Evolutionary conservation across 2,329 filamentous ascomycete genomes (phyloP), one percentile per base, ranked within the genome.

Genomic region (Coccinonectria pachysandricola): DNA sequence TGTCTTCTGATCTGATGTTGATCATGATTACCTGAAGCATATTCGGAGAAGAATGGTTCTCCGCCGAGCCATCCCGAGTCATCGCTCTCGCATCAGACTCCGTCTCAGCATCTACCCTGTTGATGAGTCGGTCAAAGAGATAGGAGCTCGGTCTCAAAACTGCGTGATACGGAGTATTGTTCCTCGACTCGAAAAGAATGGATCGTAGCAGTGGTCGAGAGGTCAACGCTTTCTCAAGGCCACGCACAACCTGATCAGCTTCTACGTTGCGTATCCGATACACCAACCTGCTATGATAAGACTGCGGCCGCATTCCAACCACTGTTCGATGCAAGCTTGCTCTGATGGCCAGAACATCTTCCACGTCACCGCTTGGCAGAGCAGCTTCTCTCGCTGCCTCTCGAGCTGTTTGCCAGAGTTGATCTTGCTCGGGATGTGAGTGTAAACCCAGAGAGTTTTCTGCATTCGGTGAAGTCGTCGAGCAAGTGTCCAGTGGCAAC

Each of bases 221-320:
- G 3, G 28, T 12, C 12, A 57, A 30, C 2, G 43, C 46, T 16
- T 32, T 42, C 24, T 50, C 39, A 7, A 56, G 20, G 5, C 41
- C 52, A 8, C 27, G 34, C 11, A 42, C 43, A 12, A 56, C 40
- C 22, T 47, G 39, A 7, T 37, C 24, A 12, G 28, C 25, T 9
- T 29, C 16, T 16, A 35, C 26, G 21, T 34, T 30, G 4, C 34
- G 30, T 21, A 53, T 27, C 5, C 42, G 42, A 25, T 55, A 56
- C 8, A 48, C 42, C 24, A 55, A 39, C 20, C 50, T 50, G 27
- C 45, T 45, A 20, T 51, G 44, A 32, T 54, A 56, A 7, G 53
- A 54, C 31, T 54, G 50, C 7, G 49, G 46, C 12, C 53, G 43
- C 18, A 38, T 34, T 7, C 53, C 53, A n/a, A 40, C 31, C 4